These are phyloP conservation scores for Leishmania lainsoni DNA, from an alignment of 208 protist genomes.

Conservation along the genomic window DNA sequence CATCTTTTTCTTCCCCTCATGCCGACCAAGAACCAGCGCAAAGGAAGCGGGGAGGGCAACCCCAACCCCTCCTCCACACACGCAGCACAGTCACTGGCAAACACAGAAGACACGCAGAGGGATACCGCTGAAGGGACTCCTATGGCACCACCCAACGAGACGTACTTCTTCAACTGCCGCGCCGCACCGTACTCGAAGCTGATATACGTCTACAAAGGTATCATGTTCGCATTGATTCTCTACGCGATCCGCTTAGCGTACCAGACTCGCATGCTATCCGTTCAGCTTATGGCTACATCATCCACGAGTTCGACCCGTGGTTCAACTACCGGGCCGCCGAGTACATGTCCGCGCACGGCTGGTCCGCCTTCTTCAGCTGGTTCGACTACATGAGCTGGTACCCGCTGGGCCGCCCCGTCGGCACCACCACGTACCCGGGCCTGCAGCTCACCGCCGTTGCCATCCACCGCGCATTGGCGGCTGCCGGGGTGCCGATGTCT, in stretches of 20 bases:
- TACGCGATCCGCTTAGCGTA: conserved; percentile 27
- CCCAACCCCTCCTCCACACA: not conserved
- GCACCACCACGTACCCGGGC: conserved; percentile 98
- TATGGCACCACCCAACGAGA: not conserved
- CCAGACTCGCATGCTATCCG: conserved; percentile 62
- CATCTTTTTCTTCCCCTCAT: not conserved
- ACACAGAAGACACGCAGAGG: not conserved
- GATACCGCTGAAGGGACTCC: not conserved
- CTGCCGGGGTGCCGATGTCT: conserved; percentile 74
- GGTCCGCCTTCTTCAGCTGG: conserved; percentile 98
- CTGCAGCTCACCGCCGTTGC: conserved; percentile 96
- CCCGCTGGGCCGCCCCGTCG: conserved; percentile 97
- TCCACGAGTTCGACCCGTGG: conserved; percentile 95
- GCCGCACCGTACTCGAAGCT: conserved; percentile 21
- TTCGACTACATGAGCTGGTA: conserved; percentile 98
- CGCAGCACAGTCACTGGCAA: too few relatives aligned
- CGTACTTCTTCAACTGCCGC: conserved; percentile 24
- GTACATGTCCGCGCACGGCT: conserved; percentile 93
- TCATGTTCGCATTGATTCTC: conserved; percentile 23
- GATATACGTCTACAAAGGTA: conserved; percentile 8
- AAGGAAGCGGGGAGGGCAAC: not conserved
- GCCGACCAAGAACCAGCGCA: not conserved
- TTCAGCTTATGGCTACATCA: conserved; percentile 87
- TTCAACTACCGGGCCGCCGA: conserved; percentile 94
- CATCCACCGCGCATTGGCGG: conserved; percentile 90